Evolutionary conservation across 306 rosid genomes (phyloP), one percentile per base, ranked within the genome.

Genomic region (Fagus sylvatica): DNA sequence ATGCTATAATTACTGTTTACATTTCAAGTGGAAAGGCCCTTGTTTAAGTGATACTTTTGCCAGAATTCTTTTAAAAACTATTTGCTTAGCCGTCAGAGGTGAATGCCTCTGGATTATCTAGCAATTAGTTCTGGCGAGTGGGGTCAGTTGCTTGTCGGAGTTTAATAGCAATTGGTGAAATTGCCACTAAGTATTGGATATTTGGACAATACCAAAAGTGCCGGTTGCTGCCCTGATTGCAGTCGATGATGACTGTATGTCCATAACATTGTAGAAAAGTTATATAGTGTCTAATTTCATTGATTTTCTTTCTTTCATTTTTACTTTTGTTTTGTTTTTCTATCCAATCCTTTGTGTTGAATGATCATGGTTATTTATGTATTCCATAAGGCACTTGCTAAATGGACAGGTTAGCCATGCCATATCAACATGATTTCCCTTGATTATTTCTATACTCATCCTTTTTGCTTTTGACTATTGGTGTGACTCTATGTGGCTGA

Each of bases 21-120:
- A 56, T 43, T 61, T 62, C 72, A 49, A 39, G 28, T 28, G 43
- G 62, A 67, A 43, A 70, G 55, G 53, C 19, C 15, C 46, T 74
- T 41, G 22, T 30, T 59, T 51, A 54, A 68, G 34, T 69, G 2
- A 15, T 56, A 1, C 28, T 41, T 67, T 36, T 13, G 42, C 10
- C 1, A 1, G 30, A 32, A 32, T 7, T 5, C 22, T 22, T 40
- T 15, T 7, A 1, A 22, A 55, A 39, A 55, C 2, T 65, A 40
- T 12, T 33, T 54, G 34, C 22, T 19, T 2, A 22, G 28, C 28
- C 28, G 28, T 22, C 28, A 22, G 28, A 22, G 28, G 28, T 22
- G 28, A 22, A 22, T 22, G 28, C 28, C 28, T 22, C 28, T 22
- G 28, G 28, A 22, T 22, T 22, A 22, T 22, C 28, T 22, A 22